Percentiles rank a stretch among this genome's conserved stretches.
These are phyloP conservation scores for Aristolochia californica DNA, from an alignment of 164 flowering plant genomes.

Conservation along the genomic window DNA sequence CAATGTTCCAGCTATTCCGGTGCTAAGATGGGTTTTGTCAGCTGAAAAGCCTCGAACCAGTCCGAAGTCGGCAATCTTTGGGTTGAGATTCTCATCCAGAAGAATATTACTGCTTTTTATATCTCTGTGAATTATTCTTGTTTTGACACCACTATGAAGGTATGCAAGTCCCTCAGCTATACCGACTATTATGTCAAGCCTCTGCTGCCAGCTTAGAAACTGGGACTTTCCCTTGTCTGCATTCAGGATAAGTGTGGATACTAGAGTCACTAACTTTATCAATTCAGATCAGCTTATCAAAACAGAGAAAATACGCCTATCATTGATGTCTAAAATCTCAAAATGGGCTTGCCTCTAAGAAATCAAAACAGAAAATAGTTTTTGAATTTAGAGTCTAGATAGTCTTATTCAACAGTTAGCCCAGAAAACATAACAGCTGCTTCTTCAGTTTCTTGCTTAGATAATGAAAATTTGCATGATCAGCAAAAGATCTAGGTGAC, in stretches of 20 bases:
- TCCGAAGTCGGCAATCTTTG: conserved; percentile 19
- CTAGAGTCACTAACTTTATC: neutral
- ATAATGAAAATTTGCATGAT: too few species aligned
- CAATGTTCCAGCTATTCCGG: conserved; percentile 16
- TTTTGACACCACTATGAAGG: conserved; percentile 12
- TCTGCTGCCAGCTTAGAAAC: conserved; percentile 10
- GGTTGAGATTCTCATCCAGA: conserved; percentile 13
- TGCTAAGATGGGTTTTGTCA: conserved; percentile 16
- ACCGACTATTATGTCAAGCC: conserved; percentile 10
- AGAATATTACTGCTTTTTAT: conserved; percentile 15
- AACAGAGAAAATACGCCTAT: neutral
- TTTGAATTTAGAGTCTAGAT: too few species aligned
- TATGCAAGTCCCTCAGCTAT: conserved; percentile 14
- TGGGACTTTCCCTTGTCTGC: conserved; percentile 4
- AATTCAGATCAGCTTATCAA: too few species aligned
- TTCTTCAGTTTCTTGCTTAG: too few species aligned
- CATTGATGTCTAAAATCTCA: too few species aligned
- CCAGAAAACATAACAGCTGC: too few species aligned
- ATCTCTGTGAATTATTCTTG: conserved; percentile 12
- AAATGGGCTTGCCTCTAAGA: too few species aligned
- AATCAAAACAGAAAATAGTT: too few species aligned
- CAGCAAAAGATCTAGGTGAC: too few species aligned
- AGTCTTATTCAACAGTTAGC: too few species aligned
- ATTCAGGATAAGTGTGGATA: neutral
- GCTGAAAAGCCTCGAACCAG: conserved; percentile 14